phyloP scores from a whole-genome alignment of 371 early-diverging fungal species.

The Mucor racemosus region DNA sequence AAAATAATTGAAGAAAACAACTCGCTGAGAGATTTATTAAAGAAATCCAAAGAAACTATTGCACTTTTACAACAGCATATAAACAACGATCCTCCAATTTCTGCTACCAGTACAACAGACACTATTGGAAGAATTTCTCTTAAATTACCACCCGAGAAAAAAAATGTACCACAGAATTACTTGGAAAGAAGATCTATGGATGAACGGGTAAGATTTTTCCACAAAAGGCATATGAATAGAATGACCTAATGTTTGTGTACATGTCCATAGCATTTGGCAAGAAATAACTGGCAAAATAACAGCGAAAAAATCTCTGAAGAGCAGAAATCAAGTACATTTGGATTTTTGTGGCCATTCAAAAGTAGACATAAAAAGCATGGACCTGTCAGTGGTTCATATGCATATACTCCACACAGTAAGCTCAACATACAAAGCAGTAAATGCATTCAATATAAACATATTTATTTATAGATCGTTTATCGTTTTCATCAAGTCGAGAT shows the following conservation, averaged over 20 bases:
- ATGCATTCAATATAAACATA: not conserved
- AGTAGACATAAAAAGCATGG: not conserved
- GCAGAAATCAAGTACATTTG: not conserved
- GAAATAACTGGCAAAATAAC: not conserved
- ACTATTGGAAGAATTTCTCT: not conserved
- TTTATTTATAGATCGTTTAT: not conserved
- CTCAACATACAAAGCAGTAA: not conserved
- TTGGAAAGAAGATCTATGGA: conserved; percentile 15
- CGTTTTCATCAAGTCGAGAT: not conserved
- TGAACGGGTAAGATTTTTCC: not conserved
- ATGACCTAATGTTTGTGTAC: too few species aligned
- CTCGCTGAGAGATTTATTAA: conserved; percentile 28
- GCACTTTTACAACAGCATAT: conserved; percentile 24
- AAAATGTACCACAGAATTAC: not conserved
- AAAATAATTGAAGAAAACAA: conserved; percentile 33
- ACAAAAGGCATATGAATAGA: not conserved
- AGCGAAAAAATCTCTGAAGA: not conserved
- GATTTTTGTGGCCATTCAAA: not conserved
- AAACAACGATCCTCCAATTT: not conserved
- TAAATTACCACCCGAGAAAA: not conserved
- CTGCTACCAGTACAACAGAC: not conserved
- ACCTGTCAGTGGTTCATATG: not conserved
- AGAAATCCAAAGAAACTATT: conserved; percentile 39
- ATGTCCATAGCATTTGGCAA: not conserved
- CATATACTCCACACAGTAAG: not conserved